Percentiles rank a stretch among this genome's conserved stretches.
These are phyloP conservation scores for Phlebopus sp. DNA, from an alignment of 1,284 basidiomycete genomes.

Conservation along the genomic window DNA sequence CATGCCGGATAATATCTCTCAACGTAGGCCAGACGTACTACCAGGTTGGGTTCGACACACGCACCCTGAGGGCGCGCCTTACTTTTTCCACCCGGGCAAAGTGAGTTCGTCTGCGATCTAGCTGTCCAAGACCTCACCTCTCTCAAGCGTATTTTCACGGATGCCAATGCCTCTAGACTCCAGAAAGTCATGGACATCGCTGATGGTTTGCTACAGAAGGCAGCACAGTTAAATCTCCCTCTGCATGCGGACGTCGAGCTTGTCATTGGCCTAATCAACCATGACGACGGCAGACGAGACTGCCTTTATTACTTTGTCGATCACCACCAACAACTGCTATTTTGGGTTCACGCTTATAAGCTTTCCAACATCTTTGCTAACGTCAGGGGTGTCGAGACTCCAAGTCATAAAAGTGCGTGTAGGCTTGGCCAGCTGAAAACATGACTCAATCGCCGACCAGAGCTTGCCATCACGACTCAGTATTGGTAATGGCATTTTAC, in stretches of 20 bases:
- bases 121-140: background rate
- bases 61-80: conserved; percentile 12
- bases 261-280: background rate
- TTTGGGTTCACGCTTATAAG: conserved; percentile 8
- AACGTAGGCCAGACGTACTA: background rate
- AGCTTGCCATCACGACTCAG: conserved; percentile 42
- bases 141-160: conserved; percentile 8
- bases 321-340: conserved; percentile 2
- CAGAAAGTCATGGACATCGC: background rate
- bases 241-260: conserved; percentile 4
- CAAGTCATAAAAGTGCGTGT: conserved; percentile 9
- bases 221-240: background rate
- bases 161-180: background rate
- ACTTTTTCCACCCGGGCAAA: conserved; percentile 3
- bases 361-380: conserved; percentile 4
- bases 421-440: background rate
- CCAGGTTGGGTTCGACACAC: conserved; percentile 4
- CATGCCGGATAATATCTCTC: background rate
- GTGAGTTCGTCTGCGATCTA: background rate
- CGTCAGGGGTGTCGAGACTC: conserved; percentile 5
- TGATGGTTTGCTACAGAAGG: background rate
- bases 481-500: conserved; percentile 40
- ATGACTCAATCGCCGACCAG: conserved; percentile 24
- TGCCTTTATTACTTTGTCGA: conserved; percentile 11
- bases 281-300: background rate